These are phyloP conservation scores for Metschnikowia anglica DNA, from an alignment of 805 yeast genomes.

Conservation along the genomic window DNA sequence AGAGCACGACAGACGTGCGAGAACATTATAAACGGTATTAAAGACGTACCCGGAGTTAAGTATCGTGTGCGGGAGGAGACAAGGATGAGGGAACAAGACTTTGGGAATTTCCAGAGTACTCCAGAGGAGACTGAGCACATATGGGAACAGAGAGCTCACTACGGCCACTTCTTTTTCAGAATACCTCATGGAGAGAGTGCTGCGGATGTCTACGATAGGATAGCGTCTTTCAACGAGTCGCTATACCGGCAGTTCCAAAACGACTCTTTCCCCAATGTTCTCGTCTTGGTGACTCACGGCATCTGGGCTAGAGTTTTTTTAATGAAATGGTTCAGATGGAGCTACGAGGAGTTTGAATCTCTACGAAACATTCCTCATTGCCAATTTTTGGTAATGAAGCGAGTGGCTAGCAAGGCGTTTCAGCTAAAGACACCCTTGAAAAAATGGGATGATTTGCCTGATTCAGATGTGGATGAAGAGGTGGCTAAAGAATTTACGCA, in stretches of 20 bases:
- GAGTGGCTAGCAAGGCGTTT: slow-evolving; percentile 51
- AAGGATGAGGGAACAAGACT: slow-evolving; percentile 90
- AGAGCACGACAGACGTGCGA: slow-evolving; percentile 84
- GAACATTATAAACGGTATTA: slow-evolving; percentile 60
- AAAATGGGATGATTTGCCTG: slow-evolving; percentile 68
- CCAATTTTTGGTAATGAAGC: slow-evolving; percentile 75
- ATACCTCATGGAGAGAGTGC: slow-evolving; percentile 95
- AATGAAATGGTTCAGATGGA: slow-evolving; percentile 95
- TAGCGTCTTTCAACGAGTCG: slow-evolving; percentile 87
- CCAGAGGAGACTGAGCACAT: slow-evolving; percentile 75
- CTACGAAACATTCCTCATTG: slow-evolving; percentile 85
- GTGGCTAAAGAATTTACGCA: slow-evolving; percentile 36
- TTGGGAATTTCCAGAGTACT: slow-evolving; percentile 86
- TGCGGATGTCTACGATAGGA: slow-evolving; percentile 91
- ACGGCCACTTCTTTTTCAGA: slow-evolving; percentile 78
- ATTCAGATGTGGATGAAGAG: slow-evolving; percentile 38
- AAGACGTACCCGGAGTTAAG: slow-evolving; percentile 40
- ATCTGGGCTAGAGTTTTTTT: slow-evolving; percentile 90
- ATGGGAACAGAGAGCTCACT: slow-evolving; percentile 81
- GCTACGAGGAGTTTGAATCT: slow-evolving; percentile 83
- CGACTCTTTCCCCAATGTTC: slow-evolving; percentile 71
- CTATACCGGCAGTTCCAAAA: slow-evolving; percentile 74
- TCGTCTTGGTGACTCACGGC: slow-evolving; percentile 89
- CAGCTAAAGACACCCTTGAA: slow-evolving; percentile 57
- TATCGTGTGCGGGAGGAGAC: slow-evolving; percentile 81